Base-by-base conservation (phyloP, 345 rosid species). In the Laguncularia racemosa region DNA sequence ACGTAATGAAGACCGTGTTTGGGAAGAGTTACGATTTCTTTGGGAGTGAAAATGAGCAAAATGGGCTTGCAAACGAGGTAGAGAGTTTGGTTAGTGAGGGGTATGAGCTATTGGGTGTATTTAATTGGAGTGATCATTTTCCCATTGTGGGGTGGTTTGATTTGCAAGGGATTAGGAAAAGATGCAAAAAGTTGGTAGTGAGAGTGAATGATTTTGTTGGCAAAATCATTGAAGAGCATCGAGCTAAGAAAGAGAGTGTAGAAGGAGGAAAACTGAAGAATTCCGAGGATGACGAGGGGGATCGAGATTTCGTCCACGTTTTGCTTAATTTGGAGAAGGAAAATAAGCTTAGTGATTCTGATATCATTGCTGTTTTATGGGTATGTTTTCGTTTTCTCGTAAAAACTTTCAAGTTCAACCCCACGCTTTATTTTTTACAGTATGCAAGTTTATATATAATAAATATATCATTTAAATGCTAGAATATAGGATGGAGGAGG, bases 321-420 rank as follows among this genome's bases (percentile, higher is more conserved):
- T 67, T 88, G 77, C 96, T 84, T 62, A 72, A 78, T 46, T 59
- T 81, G 76, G 79, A 82, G 61, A 69, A 75, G 45, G 79, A 77
- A 1, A 77, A 84, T 53, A 72, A 52, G 63, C 67, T 79, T 20
- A 66, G 21, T 52, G 85, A 80, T 38, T 69, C 89, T 10, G 96
- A 88, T 58, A 80, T 84, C 82, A 77, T 84, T 47, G 88, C 92
- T 67, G 81, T 88, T 62, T 65, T 87, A 72, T 87, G 91, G 91
- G 95, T 87, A 77, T 33, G 65, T 33, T 58, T 33, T 33, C 28
- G 5, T 23, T 33, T 33, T 6, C 40, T 33, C 7, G 7, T 0
- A 0, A 33, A 6, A 33, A 5, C 1, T 33, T 26, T 26, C 28
- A 2, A 2, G 6, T 26, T 26, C 28, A 26, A 26, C 28, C 6